Conservation (phyloP, 306 rosid genomes). For the Vigna hirtella region DNA sequence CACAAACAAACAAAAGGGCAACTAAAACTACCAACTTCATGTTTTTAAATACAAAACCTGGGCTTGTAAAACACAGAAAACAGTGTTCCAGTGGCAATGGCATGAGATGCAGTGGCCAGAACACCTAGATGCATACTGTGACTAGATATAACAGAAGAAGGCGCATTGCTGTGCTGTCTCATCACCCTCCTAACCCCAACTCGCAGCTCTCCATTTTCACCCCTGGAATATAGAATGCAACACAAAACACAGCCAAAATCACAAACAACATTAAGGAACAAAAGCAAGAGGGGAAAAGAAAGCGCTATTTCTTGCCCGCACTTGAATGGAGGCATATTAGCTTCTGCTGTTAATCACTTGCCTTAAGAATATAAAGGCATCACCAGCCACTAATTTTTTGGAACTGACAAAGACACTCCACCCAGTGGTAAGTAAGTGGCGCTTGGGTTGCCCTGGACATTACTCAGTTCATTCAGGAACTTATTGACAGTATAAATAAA, state of each 20-base stretch:
- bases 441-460: slow-evolving; percentile 32
- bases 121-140: slow-evolving; percentile 30
- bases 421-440: slow-evolving; percentile 35
- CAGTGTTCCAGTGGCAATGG: slow-evolving; percentile 33
- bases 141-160: slow-evolving; percentile 35
- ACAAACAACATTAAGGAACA: background rate
- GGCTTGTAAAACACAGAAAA: slow-evolving; percentile 36
- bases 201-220: slow-evolving; percentile 33
- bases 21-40: background rate
- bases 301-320: background rate
- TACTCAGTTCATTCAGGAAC: slow-evolving; percentile 8
- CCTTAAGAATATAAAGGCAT: slow-evolving; percentile 37
- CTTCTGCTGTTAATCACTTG: background rate
- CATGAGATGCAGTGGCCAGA: slow-evolving; percentile 34
- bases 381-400: slow-evolving; percentile 32
- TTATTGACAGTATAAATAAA: slow-evolving; percentile 16
- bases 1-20: background rate
- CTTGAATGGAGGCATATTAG: background rate
- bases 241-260: slow-evolving; percentile 6
- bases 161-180: slow-evolving; percentile 32
- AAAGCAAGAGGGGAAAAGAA: background rate
- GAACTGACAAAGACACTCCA: slow-evolving; percentile 37
- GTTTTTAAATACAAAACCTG: slow-evolving; percentile 20
- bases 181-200: slow-evolving; percentile 33
- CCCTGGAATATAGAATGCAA: slow-evolving; percentile 14